Base-by-base conservation (phyloP, 2,329 filamentous ascomycete genomes). In the Malbranchea cinnamomea region DNA sequence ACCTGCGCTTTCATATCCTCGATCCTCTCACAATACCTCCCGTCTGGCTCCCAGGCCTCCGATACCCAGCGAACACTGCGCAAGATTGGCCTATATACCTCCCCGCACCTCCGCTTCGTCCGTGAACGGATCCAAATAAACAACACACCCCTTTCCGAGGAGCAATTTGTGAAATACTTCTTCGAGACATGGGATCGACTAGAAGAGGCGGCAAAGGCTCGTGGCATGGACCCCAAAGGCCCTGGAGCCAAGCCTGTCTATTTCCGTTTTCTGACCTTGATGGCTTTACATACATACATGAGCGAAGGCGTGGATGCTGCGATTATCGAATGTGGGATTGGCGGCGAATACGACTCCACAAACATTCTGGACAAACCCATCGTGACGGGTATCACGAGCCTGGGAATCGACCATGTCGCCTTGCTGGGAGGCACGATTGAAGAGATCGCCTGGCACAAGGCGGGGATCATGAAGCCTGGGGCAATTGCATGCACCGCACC, bases 251-350 rank as follows among this genome's bases (percentile, higher is more conserved):
- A 91, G 51, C 89, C 89, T 0, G 79, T 84, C 30, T 95, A 91
- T 54, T 95, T 95, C 53, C 77, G 87, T 16, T 94, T 81, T 48
- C 53, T 98, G 47, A 94, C 87, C 0, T 64, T 98, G 21, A 68
- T 94, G 59, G 85, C 85, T 2, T 71, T 92, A 44, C 84, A 92
- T 46, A 68, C 76, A 2, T 98, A 92, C 43, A 47, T 91, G 15
- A 54, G 65, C 27, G 78, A 89, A 49, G 75, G 77, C 1, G 74
- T 94, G 0, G 65, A 75, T 38, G 73, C 73, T 11, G 85, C 83
- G 0, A 73, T 95, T 6, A 67, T 95, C 19, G 89, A 98, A 56
- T 92, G 83, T 45, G 89, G 89, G 1, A 91, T 95, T 39, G 89
- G 89, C 10, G 89, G 85, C 28, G 82, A 93, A 56, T 84, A 84